Evolutionary conservation across 345 rosid genomes (phyloP).

Genomic region (Hypericum perforatum): DNA sequence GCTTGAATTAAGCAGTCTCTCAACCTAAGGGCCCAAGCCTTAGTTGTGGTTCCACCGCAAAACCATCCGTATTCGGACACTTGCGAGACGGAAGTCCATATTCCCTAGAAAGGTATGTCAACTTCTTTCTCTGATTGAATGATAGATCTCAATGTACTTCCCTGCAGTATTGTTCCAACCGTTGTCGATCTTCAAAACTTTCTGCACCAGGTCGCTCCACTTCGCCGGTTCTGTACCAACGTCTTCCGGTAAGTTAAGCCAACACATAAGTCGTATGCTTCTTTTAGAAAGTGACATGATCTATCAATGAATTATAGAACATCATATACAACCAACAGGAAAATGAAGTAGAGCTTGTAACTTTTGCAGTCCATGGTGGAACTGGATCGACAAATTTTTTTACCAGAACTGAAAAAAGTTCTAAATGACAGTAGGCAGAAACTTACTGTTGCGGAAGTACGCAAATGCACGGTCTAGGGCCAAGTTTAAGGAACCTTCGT

Average conservation of each 20-base stretch:
- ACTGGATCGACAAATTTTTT: too few relatives aligned
- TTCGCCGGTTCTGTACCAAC: slow-evolving; percentile 28
- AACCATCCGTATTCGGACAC: neutral
- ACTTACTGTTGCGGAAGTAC: slow-evolving; percentile 36
- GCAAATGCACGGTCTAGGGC: slow-evolving; percentile 48
- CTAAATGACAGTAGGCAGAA: neutral
- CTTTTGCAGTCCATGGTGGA: too few relatives aligned
- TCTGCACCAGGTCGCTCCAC: slow-evolving; percentile 30
- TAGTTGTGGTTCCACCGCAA: too few relatives aligned
- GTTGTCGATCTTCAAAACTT: slow-evolving; percentile 34
- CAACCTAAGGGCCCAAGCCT: too few relatives aligned
- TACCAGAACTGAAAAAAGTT: too few relatives aligned
- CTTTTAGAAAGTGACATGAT: too few relatives aligned
- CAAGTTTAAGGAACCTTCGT: slow-evolving; percentile 38
- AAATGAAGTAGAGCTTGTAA: too few relatives aligned
- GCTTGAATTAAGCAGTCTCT: too few relatives aligned
- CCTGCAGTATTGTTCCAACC: slow-evolving; percentile 46
- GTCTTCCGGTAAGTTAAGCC: too few relatives aligned
- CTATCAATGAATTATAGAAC: neutral
- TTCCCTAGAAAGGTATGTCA: slow-evolving; percentile 3
- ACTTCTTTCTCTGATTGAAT: slow-evolving; percentile 23
- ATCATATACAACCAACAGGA: neutral
- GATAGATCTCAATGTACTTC: slow-evolving; percentile 35
- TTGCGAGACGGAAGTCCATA: neutral
- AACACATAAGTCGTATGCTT: too few relatives aligned